Evolutionary conservation across 768 basidiomycete species (phyloP).

Genomic region (Kwoniella newhampshirensis): DNA sequence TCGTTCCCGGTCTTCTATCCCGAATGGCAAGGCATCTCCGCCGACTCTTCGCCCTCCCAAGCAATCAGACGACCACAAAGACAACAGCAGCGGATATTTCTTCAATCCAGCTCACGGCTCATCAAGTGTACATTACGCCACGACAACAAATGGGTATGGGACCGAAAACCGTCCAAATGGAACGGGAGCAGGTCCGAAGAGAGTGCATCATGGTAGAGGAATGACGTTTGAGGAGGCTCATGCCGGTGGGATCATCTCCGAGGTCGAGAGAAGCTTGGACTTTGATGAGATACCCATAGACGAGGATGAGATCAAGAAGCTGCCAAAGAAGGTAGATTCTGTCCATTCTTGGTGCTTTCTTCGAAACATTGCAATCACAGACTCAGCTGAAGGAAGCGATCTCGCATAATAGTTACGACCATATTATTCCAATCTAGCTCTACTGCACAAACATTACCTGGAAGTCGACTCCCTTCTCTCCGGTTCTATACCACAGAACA

Average conservation of each 20-base stretch:
- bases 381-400: neutral
- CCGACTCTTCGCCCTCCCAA: too few relatives aligned
- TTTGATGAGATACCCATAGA: slow-evolving; percentile 39
- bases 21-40: too few relatives aligned
- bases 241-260: slow-evolving; percentile 23
- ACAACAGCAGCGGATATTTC: neutral
- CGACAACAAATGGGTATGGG: too few relatives aligned
- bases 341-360: neutral
- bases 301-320: slow-evolving; percentile 42
- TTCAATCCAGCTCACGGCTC: neutral
- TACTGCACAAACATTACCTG: slow-evolving; percentile 37
- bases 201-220: slow-evolving; percentile 14
- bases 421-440: slow-evolving; percentile 47
- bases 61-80: neutral
- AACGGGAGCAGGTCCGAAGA: neutral
- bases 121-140: neutral
- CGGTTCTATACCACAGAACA: slow-evolving; percentile 42
- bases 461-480: slow-evolving; percentile 49
- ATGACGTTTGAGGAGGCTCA: slow-evolving; percentile 41
- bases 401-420: slow-evolving; percentile 39
- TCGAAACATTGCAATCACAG: neutral
- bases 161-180: neutral
- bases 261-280: slow-evolving; percentile 21
- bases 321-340: slow-evolving; percentile 41
- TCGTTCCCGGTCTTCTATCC: too few relatives aligned